Conservation (phyloP, 2,329 filamentous ascomycete genomes). For the Clonostachys rhizophaga region DNA sequence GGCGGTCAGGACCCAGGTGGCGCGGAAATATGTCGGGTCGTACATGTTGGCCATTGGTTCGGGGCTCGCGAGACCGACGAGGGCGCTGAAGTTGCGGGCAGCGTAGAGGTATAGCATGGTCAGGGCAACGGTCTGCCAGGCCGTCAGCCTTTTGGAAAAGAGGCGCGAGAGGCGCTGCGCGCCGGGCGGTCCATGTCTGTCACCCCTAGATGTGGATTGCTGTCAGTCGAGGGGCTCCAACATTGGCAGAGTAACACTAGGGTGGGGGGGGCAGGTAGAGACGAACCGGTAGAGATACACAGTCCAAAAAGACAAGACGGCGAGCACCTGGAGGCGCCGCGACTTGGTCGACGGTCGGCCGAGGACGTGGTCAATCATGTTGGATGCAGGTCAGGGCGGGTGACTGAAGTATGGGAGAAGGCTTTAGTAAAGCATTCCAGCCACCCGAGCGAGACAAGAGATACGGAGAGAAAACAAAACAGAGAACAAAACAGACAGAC, state of each 20-base stretch:
- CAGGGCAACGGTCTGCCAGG: constrained; percentile 84
- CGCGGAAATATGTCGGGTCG: constrained; percentile 85
- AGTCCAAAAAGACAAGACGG: constrained; percentile 89
- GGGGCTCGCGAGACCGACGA: constrained; percentile 85
- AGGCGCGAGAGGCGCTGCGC: constrained; percentile 66
- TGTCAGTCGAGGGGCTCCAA: constrained; percentile 6
- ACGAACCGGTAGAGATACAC: constrained; percentile 71
- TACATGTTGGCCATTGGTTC: constrained; percentile 95
- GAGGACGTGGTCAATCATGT: constrained; percentile 80
- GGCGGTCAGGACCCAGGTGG: constrained; percentile 94
- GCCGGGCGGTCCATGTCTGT: constrained; percentile 82
- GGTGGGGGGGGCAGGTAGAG: not conserved
- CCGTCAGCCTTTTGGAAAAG: constrained; percentile 67
- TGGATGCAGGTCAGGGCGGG: not conserved
- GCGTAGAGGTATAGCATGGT: constrained; percentile 91
- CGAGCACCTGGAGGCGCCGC: constrained; percentile 85
- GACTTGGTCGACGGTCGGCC: constrained; percentile 89
- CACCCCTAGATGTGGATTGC: constrained; percentile 51
- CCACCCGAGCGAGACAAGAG: no score
- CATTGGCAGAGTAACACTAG: not conserved
- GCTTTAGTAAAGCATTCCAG: no score
- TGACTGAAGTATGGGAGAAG: no score
- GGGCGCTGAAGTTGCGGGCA: constrained; percentile 87
- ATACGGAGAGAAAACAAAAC: no score
- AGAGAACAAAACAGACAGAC: no score